phyloP scores from a whole-genome alignment of 1,284 basidiomycete species.

The Butyriboletus appendiculatus region DNA sequence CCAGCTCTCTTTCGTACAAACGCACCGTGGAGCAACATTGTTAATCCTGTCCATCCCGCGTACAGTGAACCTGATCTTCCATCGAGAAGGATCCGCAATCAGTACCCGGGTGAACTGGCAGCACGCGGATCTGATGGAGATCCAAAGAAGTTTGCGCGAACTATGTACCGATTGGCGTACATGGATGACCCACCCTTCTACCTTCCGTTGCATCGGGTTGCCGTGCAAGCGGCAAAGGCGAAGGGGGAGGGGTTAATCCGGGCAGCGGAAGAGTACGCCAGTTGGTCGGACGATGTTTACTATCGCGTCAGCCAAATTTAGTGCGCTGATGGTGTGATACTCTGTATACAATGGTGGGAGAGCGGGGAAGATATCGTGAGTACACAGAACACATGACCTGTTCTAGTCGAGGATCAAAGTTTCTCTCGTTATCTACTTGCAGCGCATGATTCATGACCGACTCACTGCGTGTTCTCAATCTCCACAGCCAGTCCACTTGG shows the following conservation, averaged over 20 bases:
- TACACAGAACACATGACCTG: constrained; percentile 1
- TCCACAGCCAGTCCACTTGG: neutral
- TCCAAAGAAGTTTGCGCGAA: constrained; percentile 23
- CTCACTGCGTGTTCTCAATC: neutral
- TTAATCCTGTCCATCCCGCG: constrained; percentile 24
- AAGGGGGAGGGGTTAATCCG: constrained; percentile 28
- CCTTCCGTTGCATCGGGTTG: constrained; percentile 26
- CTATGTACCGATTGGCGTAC: constrained; percentile 18
- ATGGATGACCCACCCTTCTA: constrained; percentile 31
- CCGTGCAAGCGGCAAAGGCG: constrained; percentile 26
- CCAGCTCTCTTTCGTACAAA: constrained; percentile 30
- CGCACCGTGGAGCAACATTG: neutral
- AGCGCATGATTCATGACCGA: neutral
- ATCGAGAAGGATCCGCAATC: constrained; percentile 12
- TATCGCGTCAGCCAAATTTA: constrained; percentile 10
- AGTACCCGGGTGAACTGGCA: constrained; percentile 12
- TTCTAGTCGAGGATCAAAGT: neutral
- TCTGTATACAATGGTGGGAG: neutral
- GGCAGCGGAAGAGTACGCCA: constrained; percentile 29
- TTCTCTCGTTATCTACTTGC: neutral
- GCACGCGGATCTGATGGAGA: constrained; percentile 18
- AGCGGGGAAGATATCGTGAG: neutral
- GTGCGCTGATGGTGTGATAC: neutral
- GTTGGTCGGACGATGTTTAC: constrained; percentile 33
- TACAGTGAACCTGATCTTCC: constrained; percentile 19